Evolutionary conservation across 202 grass and related monocot genomes (phyloP).

Genomic region (Panicum virgatum): DNA sequence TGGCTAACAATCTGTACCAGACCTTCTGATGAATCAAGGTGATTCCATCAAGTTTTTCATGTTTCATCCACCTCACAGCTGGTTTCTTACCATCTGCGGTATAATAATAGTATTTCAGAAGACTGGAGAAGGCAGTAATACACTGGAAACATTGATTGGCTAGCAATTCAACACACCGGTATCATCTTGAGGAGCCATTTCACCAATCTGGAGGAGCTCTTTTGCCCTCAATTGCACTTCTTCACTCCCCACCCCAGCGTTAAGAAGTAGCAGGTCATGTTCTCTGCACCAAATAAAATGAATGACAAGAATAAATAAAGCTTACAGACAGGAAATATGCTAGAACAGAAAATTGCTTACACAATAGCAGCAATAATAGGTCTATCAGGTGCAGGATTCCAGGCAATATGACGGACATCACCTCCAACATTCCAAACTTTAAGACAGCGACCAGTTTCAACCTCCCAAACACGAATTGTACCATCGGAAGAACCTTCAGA

Average conservation of each 20-base stretch:
- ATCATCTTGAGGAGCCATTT: constrained; percentile 56
- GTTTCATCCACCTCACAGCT: constrained; percentile 77
- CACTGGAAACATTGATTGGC: constrained; percentile 14
- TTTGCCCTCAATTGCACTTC: constrained; percentile 69
- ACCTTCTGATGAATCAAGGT: constrained; percentile 90
- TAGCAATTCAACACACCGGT: constrained; percentile 42
- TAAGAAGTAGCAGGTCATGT: constrained; percentile 76
- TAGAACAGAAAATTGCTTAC: constrained; percentile 44
- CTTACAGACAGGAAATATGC: neutral
- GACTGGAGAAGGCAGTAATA: neutral
- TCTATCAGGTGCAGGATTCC: constrained; percentile 84
- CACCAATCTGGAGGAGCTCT: constrained; percentile 56
- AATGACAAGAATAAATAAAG: constrained; percentile 29
- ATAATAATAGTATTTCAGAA: constrained; percentile 40
- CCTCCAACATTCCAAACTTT: constrained; percentile 83
- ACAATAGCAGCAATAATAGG: constrained; percentile 79
- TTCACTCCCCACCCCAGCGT: constrained; percentile 71
- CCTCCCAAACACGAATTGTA: constrained; percentile 87
- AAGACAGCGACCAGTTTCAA: constrained; percentile 87
- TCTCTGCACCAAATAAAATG: constrained; percentile 53
- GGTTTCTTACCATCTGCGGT: constrained; percentile 65
- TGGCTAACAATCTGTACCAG: constrained; percentile 7
- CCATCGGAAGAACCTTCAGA: constrained; percentile 87
- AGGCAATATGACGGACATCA: constrained; percentile 66
- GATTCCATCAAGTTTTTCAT: constrained; percentile 76